These are phyloP conservation scores for Zea mays DNA, from an alignment of 176 grass and related monocot genomes.

Conservation along the genomic window DNA sequence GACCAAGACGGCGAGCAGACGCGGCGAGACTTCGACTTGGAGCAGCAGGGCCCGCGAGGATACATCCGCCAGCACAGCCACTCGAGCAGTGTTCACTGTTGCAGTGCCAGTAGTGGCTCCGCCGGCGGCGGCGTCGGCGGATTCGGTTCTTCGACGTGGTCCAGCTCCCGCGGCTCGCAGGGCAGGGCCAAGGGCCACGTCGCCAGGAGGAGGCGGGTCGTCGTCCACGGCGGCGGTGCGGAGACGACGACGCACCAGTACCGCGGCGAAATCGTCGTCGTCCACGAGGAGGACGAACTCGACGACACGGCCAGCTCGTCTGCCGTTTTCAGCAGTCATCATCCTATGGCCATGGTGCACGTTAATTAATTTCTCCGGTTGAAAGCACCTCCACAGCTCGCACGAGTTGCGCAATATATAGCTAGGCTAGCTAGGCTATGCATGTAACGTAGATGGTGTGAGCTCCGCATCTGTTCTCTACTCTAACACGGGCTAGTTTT, in stretches of 20 bases:
- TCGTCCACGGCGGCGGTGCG: background rate
- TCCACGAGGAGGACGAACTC: conserved; percentile 16
- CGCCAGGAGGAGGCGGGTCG: background rate
- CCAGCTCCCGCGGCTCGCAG: background rate
- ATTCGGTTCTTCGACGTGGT: conserved; percentile 5
- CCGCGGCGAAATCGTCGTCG: background rate
- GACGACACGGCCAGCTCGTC: conserved; percentile 50
- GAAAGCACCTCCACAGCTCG: background rate
- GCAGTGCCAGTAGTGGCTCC: background rate
- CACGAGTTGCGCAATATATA: background rate
- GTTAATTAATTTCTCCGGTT: background rate
- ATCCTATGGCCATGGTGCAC: conserved; percentile 1
- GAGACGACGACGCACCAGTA: background rate
- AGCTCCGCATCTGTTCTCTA: background rate
- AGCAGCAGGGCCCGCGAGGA: too few species aligned
- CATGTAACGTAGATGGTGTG: background rate
- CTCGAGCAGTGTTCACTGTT: background rate
- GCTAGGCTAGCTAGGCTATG: background rate
- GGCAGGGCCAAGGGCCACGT: background rate
- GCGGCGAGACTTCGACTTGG: background rate
- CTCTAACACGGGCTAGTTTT: too few species aligned
- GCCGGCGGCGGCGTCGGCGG: too few species aligned
- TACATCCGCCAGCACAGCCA: background rate
- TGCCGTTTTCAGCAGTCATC: background rate
- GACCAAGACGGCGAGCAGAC: background rate